Percentiles rank a stretch among this genome's conserved stretches.
phyloP scores from a whole-genome alignment of 2,329 filamentous ascomycete genomes.

The Endoconidiophora laricicola region DNA sequence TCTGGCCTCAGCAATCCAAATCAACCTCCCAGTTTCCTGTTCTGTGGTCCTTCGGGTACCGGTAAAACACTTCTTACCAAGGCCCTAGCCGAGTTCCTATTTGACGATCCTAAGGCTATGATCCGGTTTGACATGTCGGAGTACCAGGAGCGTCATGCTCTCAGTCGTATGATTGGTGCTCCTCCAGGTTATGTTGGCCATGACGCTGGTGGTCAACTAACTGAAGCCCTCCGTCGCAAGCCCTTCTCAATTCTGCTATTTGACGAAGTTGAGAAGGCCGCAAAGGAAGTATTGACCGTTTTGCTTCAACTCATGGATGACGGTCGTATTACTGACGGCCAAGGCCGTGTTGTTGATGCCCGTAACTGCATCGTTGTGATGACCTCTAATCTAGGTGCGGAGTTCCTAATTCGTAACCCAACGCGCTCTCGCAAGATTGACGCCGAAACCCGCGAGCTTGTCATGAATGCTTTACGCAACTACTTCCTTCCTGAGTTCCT shows the following conservation, averaged over 20 bases:
- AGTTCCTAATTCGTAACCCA: slow-evolving; percentile 70
- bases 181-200: slow-evolving; percentile 95
- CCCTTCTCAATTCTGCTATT: slow-evolving; percentile 97
- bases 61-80: slow-evolving; percentile 97
- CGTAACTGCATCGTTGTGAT: slow-evolving; percentile 98
- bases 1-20: slow-evolving; percentile 93
- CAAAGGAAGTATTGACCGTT: slow-evolving; percentile 92
- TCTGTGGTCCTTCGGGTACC: slow-evolving; percentile 95
- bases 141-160: slow-evolving; percentile 90
- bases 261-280: slow-evolving; percentile 96
- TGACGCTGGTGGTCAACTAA: slow-evolving; percentile 88
- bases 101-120: slow-evolving; percentile 94
- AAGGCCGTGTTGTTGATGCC: slow-evolving; percentile 86
- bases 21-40: slow-evolving; percentile 92
- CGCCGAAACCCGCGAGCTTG: slow-evolving; percentile 65
- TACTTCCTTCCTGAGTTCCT: slow-evolving; percentile 98
- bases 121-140: slow-evolving; percentile 99
- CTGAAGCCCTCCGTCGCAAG: slow-evolving; percentile 79
- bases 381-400: slow-evolving; percentile 93
- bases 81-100: slow-evolving; percentile 90
- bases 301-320: slow-evolving; percentile 99
- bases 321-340: slow-evolving; percentile 92
- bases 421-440: slow-evolving; percentile 74
- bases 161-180: slow-evolving; percentile 94
- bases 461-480: slow-evolving; percentile 78